phyloP scores from a whole-genome alignment of 306 rosid genomes.

The Trichosanthes truncata region DNA sequence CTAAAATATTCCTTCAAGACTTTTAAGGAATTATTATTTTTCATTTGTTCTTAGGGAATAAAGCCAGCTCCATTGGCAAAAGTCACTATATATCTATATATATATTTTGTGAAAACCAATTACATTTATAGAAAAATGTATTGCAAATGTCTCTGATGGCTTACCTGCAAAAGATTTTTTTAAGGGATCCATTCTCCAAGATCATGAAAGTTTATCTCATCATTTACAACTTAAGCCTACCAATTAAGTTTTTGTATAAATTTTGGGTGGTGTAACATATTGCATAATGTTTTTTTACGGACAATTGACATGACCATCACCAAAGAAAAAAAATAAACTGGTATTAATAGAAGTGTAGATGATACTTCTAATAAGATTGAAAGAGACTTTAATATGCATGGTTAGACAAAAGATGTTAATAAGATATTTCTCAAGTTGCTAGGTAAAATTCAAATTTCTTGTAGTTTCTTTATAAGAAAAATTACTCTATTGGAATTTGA shows the following conservation, averaged over 20 bases:
- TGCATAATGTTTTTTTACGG: conserved; percentile 6
- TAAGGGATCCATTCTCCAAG: conserved; percentile 71
- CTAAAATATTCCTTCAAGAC: neutral
- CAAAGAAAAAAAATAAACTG: conserved; percentile 27
- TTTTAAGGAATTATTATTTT: neutral
- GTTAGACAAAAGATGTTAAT: conserved; percentile 62
- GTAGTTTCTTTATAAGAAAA: neutral
- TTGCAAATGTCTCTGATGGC: conserved; percentile 60
- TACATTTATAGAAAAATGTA: conserved; percentile 77
- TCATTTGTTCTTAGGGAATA: conserved; percentile 41
- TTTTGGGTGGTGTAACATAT: neutral
- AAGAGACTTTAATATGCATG: conserved; percentile 74
- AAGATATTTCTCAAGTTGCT: conserved; percentile 64
- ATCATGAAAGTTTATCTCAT: conserved; percentile 38
- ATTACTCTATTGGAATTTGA: neutral
- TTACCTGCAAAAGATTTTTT: conserved; percentile 67
- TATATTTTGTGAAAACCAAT: too few species aligned
- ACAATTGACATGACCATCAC: conserved; percentile 15
- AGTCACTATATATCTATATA: conserved; percentile 20
- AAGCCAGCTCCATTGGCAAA: conserved; percentile 85
- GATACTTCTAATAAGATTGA: conserved; percentile 20
- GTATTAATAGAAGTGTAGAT: conserved; percentile 18
- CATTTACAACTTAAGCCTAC: conserved; percentile 15
- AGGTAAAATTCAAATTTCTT: too few species aligned
- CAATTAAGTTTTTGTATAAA: neutral